Percentiles rank a stretch among this genome's conserved stretches.
Evolutionary conservation across 768 basidiomycete genomes (phyloP).

Genomic region (Collybiopsis confluens): DNA sequence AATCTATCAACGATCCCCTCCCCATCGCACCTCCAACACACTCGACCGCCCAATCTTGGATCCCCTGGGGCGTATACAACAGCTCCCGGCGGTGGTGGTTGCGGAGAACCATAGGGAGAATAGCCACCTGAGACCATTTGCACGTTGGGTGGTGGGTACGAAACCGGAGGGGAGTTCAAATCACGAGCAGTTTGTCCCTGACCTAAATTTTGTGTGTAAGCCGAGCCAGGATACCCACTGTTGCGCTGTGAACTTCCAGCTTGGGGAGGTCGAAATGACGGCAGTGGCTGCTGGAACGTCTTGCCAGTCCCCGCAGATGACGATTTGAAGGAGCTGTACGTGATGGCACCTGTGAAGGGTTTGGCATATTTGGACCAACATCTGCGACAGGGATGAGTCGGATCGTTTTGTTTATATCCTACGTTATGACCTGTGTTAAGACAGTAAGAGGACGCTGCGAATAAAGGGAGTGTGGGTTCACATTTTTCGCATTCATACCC

Average conservation of each 20-base stretch:
- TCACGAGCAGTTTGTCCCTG: constrained; percentile 11
- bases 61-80: constrained; percentile 61
- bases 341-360: constrained; percentile 56
- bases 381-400: constrained; percentile 59
- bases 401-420: constrained; percentile 70
- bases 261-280: constrained; percentile 21
- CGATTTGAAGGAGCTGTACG: constrained; percentile 37
- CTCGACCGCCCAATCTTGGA: constrained; percentile 59
- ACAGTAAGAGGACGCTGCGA: constrained; percentile 1
- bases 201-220: constrained; percentile 3
- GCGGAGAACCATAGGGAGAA: constrained; percentile 8
- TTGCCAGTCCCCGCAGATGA: constrained; percentile 9
- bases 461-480: constrained; percentile 23
- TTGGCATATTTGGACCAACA: constrained; percentile 74
- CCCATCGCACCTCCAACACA: constrained; percentile 67
- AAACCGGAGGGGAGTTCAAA: constrained; percentile 14
- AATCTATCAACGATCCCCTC: constrained; percentile 30
- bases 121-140: neutral
- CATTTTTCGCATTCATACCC: constrained; percentile 65
- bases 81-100: constrained; percentile 36
- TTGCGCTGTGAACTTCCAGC: constrained; percentile 9
- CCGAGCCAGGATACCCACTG: constrained; percentile 11
- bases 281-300: constrained; percentile 36
- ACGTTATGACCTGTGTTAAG: constrained; percentile 56
- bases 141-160: constrained; percentile 7